phyloP scores from a whole-genome alignment of 495 filamentous ascomycete genomes.

The Penicillium maclennaniae region DNA sequence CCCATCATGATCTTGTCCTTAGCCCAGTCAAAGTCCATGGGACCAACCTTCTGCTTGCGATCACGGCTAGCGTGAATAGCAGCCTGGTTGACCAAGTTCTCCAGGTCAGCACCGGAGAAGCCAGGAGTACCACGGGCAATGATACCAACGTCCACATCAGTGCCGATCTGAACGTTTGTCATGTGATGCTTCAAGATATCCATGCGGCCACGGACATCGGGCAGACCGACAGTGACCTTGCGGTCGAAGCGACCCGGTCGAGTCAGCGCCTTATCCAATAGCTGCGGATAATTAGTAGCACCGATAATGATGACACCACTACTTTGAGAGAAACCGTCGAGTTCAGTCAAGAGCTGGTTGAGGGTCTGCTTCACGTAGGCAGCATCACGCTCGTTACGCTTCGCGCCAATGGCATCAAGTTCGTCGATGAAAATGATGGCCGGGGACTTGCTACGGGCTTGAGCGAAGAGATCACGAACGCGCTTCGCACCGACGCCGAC shows the following conservation, averaged over 20 bases:
- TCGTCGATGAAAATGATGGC: constrained; percentile 99
- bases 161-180: constrained; percentile 72
- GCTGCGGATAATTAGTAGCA: constrained; percentile 92
- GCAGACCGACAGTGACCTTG: constrained; percentile 79
- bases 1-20: constrained; percentile 99
- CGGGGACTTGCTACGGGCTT: constrained; percentile 83
- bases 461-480: constrained; percentile 89
- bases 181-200: constrained; percentile 90
- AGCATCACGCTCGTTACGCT: constrained; percentile 87
- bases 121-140: constrained; percentile 85
- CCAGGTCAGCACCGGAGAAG: constrained; percentile 90
- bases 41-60: constrained; percentile 66
- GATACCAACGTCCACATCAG: constrained; percentile 75
- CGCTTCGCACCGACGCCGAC: constrained; percentile 97
- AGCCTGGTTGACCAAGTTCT: constrained; percentile 95
- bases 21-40: constrained; percentile 89
- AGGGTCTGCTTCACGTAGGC: constrained; percentile 97
- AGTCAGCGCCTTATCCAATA: constrained; percentile 91
- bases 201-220: constrained; percentile 91
- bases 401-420: constrained; percentile 91
- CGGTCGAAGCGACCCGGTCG: constrained; percentile 94
- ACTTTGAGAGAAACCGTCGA: constrained; percentile 93
- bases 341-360: constrained; percentile 96
- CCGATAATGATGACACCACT: constrained; percentile 92
- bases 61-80: constrained; percentile 84